Evolutionary conservation across 352 stramenopile species (phyloP).

Genomic region (Globisporangium canariense): DNA sequence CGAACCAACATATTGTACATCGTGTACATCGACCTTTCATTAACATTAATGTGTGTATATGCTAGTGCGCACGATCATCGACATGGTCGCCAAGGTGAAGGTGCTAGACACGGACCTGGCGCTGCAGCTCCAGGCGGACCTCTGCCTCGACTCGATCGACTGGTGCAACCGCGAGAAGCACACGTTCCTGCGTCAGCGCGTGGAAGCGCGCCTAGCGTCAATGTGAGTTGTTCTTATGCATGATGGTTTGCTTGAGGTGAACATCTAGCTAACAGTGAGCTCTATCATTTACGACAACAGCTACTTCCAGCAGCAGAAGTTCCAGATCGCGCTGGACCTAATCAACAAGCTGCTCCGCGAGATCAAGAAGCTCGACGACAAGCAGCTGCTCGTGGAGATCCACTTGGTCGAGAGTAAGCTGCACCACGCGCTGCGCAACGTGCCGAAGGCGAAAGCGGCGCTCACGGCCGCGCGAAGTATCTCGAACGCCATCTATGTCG

Average conservation of each 20-base stretch:
- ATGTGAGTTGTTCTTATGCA: slow-evolving; percentile 37
- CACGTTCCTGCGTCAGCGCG: slow-evolving; percentile 97
- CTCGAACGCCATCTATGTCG: slow-evolving; percentile 98
- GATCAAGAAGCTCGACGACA: slow-evolving; percentile 99
- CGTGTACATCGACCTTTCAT: background rate
- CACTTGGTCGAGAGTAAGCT: slow-evolving; percentile 98
- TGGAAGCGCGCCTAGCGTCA: slow-evolving; percentile 94
- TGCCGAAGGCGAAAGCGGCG: slow-evolving; percentile 95
- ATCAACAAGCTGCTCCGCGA: slow-evolving; percentile 94
- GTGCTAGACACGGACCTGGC: slow-evolving; percentile 86
- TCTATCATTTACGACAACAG: slow-evolving; percentile 20
- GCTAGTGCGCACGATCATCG: slow-evolving; percentile 95
- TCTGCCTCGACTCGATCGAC: slow-evolving; percentile 95
- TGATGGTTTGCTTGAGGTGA: background rate
- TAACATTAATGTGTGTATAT: slow-evolving; percentile 3
- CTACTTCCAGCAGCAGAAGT: slow-evolving; percentile 90
- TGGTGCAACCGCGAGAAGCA: slow-evolving; percentile 94
- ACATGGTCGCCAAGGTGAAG: slow-evolving; percentile 94
- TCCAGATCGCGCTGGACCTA: slow-evolving; percentile 91
- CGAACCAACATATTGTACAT: background rate
- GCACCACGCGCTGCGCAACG: slow-evolving; percentile 96
- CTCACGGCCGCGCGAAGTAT: slow-evolving; percentile 96
- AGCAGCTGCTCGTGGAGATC: slow-evolving; percentile 98
- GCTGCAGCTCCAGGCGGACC: slow-evolving; percentile 91
- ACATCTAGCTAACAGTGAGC: background rate